These are phyloP conservation scores for Thamnidium elegans DNA, from an alignment of 192 early-diverging fungal genomes.

Conservation along the genomic window DNA sequence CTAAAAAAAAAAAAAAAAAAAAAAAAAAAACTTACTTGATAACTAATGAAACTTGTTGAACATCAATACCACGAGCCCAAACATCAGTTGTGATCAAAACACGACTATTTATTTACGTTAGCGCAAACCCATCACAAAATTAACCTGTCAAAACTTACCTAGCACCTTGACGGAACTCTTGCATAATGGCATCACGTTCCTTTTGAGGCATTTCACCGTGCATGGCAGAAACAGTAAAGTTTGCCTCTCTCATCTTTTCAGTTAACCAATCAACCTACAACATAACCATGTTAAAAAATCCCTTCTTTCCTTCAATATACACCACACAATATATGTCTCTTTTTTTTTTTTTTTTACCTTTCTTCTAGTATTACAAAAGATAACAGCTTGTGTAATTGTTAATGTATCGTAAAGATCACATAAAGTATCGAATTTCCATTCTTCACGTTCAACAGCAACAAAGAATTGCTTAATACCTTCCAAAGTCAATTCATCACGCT, in stretches of 20 bases:
- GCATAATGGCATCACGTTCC: constrained; percentile 96
- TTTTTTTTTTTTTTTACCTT: constrained; percentile 55
- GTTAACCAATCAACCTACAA: constrained; percentile 91
- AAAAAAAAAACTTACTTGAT: constrained; percentile 61
- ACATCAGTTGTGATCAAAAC: constrained; percentile 98
- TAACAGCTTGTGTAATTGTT: constrained; percentile 98
- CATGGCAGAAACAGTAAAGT: constrained; percentile 98
- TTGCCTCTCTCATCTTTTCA: constrained; percentile 92
- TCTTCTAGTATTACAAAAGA: constrained; percentile 95
- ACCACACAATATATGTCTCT: neutral
- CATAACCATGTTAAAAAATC: neutral
- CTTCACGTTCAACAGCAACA: constrained; percentile 94
- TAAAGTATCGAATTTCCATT: constrained; percentile 98
- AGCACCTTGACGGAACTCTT: constrained; percentile 90
- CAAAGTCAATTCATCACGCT: constrained; percentile 97
- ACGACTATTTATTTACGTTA: constrained; percentile 53
- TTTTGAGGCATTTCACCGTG: constrained; percentile 99
- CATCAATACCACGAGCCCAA: constrained; percentile 98
- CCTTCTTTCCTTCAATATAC: neutral
- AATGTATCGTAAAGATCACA: constrained; percentile 97
- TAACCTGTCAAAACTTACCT: constrained; percentile 45
- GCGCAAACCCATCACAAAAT: neutral
- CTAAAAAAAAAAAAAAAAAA: too few species aligned
- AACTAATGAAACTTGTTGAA: constrained; percentile 97
- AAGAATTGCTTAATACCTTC: constrained; percentile 99